Evolutionary conservation across 805 yeast genomes (phyloP), one percentile per base, ranked within the genome.

Genomic region (Barnettozyma californica): DNA sequence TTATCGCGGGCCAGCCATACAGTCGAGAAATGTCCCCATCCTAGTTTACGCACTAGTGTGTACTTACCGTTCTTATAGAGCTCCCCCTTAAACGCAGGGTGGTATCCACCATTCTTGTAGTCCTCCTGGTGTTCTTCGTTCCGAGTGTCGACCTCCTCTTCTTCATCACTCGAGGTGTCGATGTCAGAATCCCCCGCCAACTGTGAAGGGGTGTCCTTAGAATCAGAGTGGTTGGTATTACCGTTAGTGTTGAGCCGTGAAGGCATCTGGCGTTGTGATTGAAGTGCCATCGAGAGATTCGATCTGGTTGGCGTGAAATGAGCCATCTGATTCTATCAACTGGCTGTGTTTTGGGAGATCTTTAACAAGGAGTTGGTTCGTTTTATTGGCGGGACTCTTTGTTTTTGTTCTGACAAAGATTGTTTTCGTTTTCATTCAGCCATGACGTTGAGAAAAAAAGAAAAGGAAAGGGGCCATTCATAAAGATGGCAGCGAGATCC

Each of bases 1-100:
- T 58, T 54, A 49, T 80, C 83, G 51, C 69, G 76, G 5, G 97
- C 98, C 26, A 87, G 71, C 97, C 97, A 91, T 20, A 88, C 97
- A 1, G 96, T 94, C 25, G 95, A 84, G 63, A 94, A 94, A 68
- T 94, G 97, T 33, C 99, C 99, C 99, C 99, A 94, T 0, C 99
- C 99, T 4, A 94, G 72, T 63, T 94, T 94, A 52, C 98, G 78
- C 27, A 87, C 91, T 43, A 94, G 68, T 1, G 83, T 74, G 64
- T 94, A 94, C 50, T 87, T 78, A 18, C 81, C 80, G 48, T 85
- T 73, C 58, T 88, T 86, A 66, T 84, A 92, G 20, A 68, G 68
- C 64, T 95, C 99, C 6, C 98, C 98, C 44, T 89, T 81, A 54
- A 68, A 81, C 11, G 95, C 94, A 0, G 99, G 97, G 62, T 94